Evolutionary conservation across 1,284 basidiomycete species (phyloP), one percentile per base, ranked within the genome.

Genomic region (Cerrena zonata): DNA sequence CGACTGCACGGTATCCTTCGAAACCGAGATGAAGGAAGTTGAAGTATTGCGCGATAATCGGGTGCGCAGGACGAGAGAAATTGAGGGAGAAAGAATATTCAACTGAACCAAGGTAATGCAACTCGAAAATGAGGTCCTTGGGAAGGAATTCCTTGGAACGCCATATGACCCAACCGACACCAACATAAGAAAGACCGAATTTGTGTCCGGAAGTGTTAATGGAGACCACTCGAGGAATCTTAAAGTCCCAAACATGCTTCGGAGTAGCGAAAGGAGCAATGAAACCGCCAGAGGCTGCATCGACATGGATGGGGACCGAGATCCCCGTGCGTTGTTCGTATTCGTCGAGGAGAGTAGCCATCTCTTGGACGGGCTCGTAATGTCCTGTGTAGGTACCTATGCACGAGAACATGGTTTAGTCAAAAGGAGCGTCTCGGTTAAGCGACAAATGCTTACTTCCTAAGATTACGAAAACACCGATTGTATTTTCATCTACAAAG

Each of bases 1-100:
- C 89, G 54, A 94, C 77, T 3, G 75, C 70, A 27, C 83, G 79
- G 71, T 89, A 95, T 0, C 92, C 92, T 60, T 87, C 79, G 56
- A 84, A 89, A 22, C 91, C 92, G 23, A 93, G 80, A 62, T 91
- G 86, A 40, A 94, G 64, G 65, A 93, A 80, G 68, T 91, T 95
- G 78, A 91, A 97, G 72, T 94, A 92, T 67, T 95, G 92, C 1
- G 84, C 89, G 46, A 97, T 85, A 63, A 98, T 89, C 10, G 94
- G 91, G 38, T 90, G 82, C 22, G 91, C 91, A 0, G 91, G 92
- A 7, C 94, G 83, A 40, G 89, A 92, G 68, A 98, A 98, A 75
- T 98, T 97, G 63, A 97, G 79, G 22, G 92, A 94, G 75, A 94
- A 97, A 0, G 86, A 76, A 62, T 81, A 81, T 59, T 83, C 79